These are phyloP conservation scores for Neopestalotiopsis rosae DNA, from an alignment of 2,329 filamentous ascomycete genomes.

Conservation along the genomic window DNA sequence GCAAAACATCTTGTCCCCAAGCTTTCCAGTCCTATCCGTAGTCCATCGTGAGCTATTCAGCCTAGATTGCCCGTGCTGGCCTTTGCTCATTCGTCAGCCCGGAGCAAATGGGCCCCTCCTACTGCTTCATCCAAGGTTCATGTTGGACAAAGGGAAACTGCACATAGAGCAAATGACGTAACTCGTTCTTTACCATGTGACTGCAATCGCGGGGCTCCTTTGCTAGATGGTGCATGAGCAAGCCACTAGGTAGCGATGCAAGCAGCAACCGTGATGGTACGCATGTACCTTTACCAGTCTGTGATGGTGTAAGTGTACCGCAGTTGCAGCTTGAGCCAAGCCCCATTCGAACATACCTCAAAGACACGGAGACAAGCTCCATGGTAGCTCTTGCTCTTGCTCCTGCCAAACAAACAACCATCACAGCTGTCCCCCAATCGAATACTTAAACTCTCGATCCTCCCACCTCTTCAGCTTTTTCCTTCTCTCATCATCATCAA, in stretches of 20 bases:
- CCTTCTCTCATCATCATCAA: conserved; percentile 15
- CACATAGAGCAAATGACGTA: conserved; percentile 8
- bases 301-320: not conserved
- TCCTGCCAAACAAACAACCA: conserved; percentile 4
- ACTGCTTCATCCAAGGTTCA: conserved; percentile 9
- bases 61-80: conserved; percentile 4
- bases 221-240: conserved; percentile 5
- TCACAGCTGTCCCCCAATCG: not conserved
- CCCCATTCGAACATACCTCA: not conserved
- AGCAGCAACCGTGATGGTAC: not conserved
- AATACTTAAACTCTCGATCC: conserved; percentile 16
- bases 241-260: not conserved
- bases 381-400: conserved; percentile 9
- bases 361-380: not conserved
- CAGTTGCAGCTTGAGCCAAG: not conserved
- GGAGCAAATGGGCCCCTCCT: conserved; percentile 2
- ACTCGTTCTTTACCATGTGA: conserved; percentile 12
- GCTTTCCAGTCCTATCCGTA: not conserved
- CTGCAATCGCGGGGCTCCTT: conserved; percentile 9
- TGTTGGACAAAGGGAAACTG: conserved; percentile 10
- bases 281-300: not conserved
- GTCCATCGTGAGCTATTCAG: conserved; percentile 6
- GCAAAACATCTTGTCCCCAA: not conserved
- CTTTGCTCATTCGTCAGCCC: conserved; percentile 7
- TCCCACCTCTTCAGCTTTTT: not conserved